Base-by-base conservation (phyloP, 164 flowering plant species). In the Tetrastigma voinierianum region DNA sequence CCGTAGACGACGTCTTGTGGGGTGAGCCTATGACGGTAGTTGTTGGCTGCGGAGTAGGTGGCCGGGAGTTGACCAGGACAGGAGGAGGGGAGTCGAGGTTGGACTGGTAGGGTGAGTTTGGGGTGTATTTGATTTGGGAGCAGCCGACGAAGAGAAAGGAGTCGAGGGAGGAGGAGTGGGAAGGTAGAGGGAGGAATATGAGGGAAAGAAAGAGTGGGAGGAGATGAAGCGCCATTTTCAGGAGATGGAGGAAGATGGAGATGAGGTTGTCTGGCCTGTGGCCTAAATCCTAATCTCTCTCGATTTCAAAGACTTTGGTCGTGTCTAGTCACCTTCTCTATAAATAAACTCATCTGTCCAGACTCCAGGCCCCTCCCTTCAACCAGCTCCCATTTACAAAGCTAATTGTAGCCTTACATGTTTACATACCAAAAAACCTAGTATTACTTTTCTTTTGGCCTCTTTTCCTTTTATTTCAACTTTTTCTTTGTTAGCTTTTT, bases 41-140 rank as follows among this genome's bases (percentile, higher is more conserved):
- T 87, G 90, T 89, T 90, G 92, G 83, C 91, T 71, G 92, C 53
- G 9, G 85, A 60, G 77, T 75, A 82, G 18, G 93, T 81, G 76
- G 98, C 98, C 13, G n/a, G n/a, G 97, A 87, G 91, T 89, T 95
- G 70, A 83, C 88, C 0, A 91, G 78, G 56, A 97, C 91, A 15
- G 96, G 76, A 62, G 91, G 82, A 67, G 90, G 83, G 16, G 97
- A 87, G 84, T 95, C 80, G 68, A 95, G 80, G 75, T 86, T 90
- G 14, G 85, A 64, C 63, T 85, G 80, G 78, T 76, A 91, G 7
- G 87, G 69, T 7, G 96, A 76, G 77, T 64, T 68, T 0, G 83
- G 77, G 1, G 78, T 1, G 77, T 81, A 90, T 63, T 78, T 86
- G 2, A 73, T 72, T 69, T 81, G 91, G 6, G 98, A 79, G 81